Conservation (phyloP, 2,329 filamentous ascomycete species). For the Hymenoscyphus infarciens region DNA sequence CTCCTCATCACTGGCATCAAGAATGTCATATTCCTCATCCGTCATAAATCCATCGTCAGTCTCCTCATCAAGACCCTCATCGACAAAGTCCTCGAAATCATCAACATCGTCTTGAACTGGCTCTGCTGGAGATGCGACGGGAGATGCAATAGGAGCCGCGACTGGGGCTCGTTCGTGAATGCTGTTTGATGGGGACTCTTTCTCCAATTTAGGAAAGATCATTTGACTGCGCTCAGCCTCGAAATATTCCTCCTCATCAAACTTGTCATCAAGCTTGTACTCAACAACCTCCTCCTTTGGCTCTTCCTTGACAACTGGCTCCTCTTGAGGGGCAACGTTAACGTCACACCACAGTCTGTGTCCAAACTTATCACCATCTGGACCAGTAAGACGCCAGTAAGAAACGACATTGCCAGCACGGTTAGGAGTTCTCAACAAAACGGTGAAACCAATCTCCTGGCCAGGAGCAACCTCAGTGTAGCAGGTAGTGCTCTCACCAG, state of each 20-base stretch:
- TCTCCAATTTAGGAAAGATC: slow-evolving; percentile 96
- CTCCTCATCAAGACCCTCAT: slow-evolving; percentile 48
- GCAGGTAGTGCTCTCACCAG: slow-evolving; percentile 79
- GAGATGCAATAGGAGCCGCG: slow-evolving; percentile 46
- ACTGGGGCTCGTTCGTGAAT: slow-evolving; percentile 60
- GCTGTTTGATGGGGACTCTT: slow-evolving; percentile 82
- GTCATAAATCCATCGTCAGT: slow-evolving; percentile 80
- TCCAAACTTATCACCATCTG: slow-evolving; percentile 78
- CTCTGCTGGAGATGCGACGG: slow-evolving; percentile 41
- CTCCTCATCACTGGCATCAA: slow-evolving; percentile 92
- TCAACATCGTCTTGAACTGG: slow-evolving; percentile 40
- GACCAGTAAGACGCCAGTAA: slow-evolving; percentile 90
- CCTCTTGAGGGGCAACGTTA: slow-evolving; percentile 51
- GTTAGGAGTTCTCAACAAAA: slow-evolving; percentile 75
- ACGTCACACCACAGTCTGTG: slow-evolving; percentile 96
- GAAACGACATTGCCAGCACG: slow-evolving; percentile 80
- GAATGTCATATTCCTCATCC: slow-evolving; percentile 96
- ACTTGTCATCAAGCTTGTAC: slow-evolving; percentile 12
- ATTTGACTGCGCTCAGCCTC: slow-evolving; percentile 60
- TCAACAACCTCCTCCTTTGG: slow-evolving; percentile 31
- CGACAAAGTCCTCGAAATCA: slow-evolving; percentile 48
- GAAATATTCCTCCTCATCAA: not conserved
- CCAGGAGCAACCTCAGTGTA: slow-evolving; percentile 66
- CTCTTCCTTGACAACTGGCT: slow-evolving; percentile 35
- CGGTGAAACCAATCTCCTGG: slow-evolving; percentile 75